Evolutionary conservation across 495 filamentous ascomycete genomes (phyloP), one percentile per base, ranked within the genome.

Genomic region (Cudoniella acicularis): DNA sequence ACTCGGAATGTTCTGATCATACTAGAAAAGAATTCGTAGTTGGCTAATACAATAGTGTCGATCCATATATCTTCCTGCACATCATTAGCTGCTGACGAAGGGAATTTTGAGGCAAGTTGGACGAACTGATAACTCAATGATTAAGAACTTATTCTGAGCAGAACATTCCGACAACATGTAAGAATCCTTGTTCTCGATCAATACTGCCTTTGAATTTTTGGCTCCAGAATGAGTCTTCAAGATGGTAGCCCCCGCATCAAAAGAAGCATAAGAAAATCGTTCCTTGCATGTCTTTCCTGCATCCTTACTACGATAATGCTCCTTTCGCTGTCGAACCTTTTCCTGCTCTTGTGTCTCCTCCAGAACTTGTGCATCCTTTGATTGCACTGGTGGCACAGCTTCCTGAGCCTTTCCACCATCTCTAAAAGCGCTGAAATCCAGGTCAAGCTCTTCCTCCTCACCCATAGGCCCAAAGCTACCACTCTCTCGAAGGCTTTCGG

Each of bases 11-110:
- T 88, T 54, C 90, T 87, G 66, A 98, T 90, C 79, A 96, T 97
- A 60, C 90, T 95, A 52, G 90, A 96, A 75, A 98, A 98, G 77
- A 98, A 98, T 72, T 96, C 94, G 70, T 93, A 98, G 71, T 98
- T 98, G 43, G 94, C 93, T 18, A 98, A 80, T 1, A 96, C 94
- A 26, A 98, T 79, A 2, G 94, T 98, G 70, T 98, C 94, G 54
- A 98, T 87, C 45, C 96, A 79, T 53, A 98, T 97, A 60, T 97
- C 91, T 70, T 97, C 91, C 64, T 66, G 24, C 16, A 52, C 18
- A 30, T 0, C 10, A 22, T 66, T 53, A 63, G 66, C 86, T 90
- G 1, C 25, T n/a, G 25, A 2, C 41, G 22, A 1, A 20, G 47
- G 26, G 87, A 11, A 23, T 41, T 23, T n/a, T 4, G 20, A 30